Evolutionary conservation across 768 basidiomycete genomes (phyloP).

Genomic region (Russula griseocarnosa): DNA sequence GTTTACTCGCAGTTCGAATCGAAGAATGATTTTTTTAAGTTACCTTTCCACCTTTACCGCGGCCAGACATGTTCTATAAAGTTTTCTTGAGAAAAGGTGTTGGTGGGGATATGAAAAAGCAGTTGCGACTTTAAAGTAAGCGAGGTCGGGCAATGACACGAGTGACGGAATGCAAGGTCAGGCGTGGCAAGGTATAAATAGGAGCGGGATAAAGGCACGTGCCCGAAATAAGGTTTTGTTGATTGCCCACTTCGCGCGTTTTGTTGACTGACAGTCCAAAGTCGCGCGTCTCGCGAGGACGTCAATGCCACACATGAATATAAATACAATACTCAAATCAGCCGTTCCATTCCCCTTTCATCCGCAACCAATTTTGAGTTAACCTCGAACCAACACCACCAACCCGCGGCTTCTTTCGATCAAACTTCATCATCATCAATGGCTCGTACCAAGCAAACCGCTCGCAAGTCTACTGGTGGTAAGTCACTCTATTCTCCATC

Average conservation of each 20-base stretch:
- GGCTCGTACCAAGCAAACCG: slow-evolving; percentile 76
- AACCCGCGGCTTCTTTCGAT: neutral
- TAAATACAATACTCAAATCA: slow-evolving; percentile 1
- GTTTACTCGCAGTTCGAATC: neutral
- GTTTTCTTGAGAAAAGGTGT: neutral
- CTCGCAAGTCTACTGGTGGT: slow-evolving; percentile 76
- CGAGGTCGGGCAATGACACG: neutral
- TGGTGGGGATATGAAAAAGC: slow-evolving; percentile 9
- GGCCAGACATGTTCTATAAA: slow-evolving; percentile 60
- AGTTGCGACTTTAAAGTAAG: neutral
- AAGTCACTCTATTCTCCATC: slow-evolving; percentile 26
- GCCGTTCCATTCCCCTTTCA: neutral
- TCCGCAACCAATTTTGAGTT: slow-evolving; percentile 10
- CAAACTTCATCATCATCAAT: slow-evolving; percentile 36
- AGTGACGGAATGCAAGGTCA: neutral
- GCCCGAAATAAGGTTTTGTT: slow-evolving; percentile 28
- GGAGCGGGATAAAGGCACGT: slow-evolving; percentile 24
- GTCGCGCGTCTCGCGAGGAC: slow-evolving; percentile 6
- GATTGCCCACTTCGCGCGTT: slow-evolving; percentile 32
- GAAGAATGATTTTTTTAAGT: neutral
- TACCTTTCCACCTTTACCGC: slow-evolving; percentile 76
- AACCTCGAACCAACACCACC: neutral
- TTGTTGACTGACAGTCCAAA: slow-evolving; percentile 25
- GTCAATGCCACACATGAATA: neutral
- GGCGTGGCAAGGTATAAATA: slow-evolving; percentile 30